A percentile compares a stretch with the other conserved stretches of the same genome.
Conservation (phyloP, 2,329 filamentous ascomycete genomes). For the Tolypocladium paradoxum region DNA sequence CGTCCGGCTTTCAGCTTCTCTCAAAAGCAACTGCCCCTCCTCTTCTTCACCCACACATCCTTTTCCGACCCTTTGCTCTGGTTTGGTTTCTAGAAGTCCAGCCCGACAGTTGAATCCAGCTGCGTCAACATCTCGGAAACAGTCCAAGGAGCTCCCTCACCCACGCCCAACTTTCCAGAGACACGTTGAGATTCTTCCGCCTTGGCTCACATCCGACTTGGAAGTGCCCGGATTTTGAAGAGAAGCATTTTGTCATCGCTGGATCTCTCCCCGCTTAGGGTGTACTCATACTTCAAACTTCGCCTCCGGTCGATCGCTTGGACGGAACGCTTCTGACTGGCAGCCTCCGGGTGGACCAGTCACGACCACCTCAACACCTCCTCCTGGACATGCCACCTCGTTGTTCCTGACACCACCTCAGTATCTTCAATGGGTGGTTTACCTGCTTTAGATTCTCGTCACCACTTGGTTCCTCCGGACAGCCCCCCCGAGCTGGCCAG, state of each 20-base stretch:
- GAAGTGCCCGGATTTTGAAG: neutral
- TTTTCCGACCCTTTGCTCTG: neutral
- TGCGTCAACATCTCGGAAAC: neutral
- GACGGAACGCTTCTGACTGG: neutral
- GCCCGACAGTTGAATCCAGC: neutral
- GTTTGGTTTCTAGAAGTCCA: neutral
- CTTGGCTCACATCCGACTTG: neutral
- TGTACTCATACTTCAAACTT: neutral
- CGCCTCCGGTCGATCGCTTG: neutral
- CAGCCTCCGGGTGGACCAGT: neutral
- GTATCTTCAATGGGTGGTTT: conserved; percentile 42
- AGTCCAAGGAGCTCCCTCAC: neutral
- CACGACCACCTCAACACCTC: neutral
- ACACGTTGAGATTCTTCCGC: neutral
- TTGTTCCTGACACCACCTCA: neutral
- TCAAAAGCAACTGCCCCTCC: conserved; percentile 14
- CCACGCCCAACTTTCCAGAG: neutral
- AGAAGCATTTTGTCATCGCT: neutral
- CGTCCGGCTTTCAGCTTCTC: conserved; percentile 2
- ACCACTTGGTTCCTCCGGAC: conserved; percentile 38
- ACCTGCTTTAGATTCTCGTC: conserved; percentile 38
- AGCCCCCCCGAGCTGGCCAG: conserved; percentile 45
- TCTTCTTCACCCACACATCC: conserved; percentile 1
- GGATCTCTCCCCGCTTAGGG: neutral
- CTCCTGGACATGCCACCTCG: conserved; percentile 5